A percentile compares a stretch with the other conserved stretches of the same genome.
These are phyloP conservation scores for Fusarium equiseti DNA, from an alignment of 2,329 filamentous ascomycete species.

Conservation along the genomic window DNA sequence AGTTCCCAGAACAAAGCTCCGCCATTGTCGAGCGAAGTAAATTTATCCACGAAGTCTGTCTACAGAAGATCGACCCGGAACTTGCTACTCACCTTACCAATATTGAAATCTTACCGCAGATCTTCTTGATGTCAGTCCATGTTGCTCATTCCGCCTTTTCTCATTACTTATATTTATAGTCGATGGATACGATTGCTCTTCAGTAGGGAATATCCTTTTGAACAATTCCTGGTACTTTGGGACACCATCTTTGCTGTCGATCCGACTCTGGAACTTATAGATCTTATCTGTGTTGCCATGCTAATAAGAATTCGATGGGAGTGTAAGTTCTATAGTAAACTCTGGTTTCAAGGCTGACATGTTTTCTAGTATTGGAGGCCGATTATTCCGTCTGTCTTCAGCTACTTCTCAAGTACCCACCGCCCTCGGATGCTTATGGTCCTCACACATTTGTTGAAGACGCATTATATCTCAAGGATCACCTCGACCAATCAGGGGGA, in stretches of 20 bases:
- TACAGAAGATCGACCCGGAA: slow-evolving; percentile 85
- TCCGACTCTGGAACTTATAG: slow-evolving; percentile 81
- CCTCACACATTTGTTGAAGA: slow-evolving; percentile 88
- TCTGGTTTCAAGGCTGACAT: slow-evolving; percentile 40
- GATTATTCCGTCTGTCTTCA: slow-evolving; percentile 90
- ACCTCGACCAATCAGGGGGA: slow-evolving; percentile 73
- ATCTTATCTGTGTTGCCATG: slow-evolving; percentile 95
- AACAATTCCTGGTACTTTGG: slow-evolving; percentile 87
- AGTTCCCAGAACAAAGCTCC: slow-evolving; percentile 56
- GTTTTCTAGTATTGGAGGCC: slow-evolving; percentile 76
- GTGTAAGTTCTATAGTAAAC: slow-evolving; percentile 63
- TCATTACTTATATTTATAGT: slow-evolving; percentile 56
- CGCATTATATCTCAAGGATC: slow-evolving; percentile 78
- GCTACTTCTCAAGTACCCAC: slow-evolving; percentile 85
- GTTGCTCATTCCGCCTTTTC: too few species aligned
- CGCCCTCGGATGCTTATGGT: slow-evolving; percentile 70
- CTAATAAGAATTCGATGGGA: slow-evolving; percentile 91
- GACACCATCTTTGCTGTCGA: slow-evolving; percentile 92
- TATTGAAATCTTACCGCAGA: slow-evolving; percentile 93
- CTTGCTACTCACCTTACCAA: slow-evolving; percentile 82
- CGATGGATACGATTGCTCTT: slow-evolving; percentile 96
- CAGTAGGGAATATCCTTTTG: slow-evolving; percentile 91
- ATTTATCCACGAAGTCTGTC: slow-evolving; percentile 84
- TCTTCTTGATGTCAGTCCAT: slow-evolving; percentile 84
- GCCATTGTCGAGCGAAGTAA: slow-evolving; percentile 86